Evolutionary conservation across 2,329 filamentous ascomycete genomes (phyloP).

Genomic region (Raffaelea arxii): DNA sequence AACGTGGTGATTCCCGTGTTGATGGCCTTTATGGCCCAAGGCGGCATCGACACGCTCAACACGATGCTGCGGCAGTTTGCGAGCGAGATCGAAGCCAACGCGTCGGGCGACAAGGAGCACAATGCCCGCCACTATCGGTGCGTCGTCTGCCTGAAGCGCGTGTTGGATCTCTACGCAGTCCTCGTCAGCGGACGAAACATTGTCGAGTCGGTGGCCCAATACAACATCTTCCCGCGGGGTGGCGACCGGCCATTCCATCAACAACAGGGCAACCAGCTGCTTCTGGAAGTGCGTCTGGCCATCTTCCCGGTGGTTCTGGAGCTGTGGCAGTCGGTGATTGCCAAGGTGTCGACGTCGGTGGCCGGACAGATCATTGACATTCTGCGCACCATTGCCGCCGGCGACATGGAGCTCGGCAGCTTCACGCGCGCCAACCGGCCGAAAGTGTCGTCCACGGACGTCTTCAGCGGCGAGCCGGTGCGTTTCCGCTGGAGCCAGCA

Average conservation of each 20-base stretch:
- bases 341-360: conserved; percentile 63
- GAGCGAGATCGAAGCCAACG: conserved; percentile 38
- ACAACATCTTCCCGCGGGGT: conserved; percentile 29
- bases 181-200: conserved; percentile 72
- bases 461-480: conserved; percentile 29
- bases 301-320: conserved; percentile 66
- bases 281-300: conserved; percentile 75
- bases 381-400: conserved; percentile 65
- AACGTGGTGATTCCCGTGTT: conserved; percentile 67
- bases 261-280: conserved; percentile 56
- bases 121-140: conserved; percentile 40
- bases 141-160: conserved; percentile 61
- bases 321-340: conserved; percentile 77
- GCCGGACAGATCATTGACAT: conserved; percentile 77
- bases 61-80: conserved; percentile 59
- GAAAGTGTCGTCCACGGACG: conserved; percentile 2
- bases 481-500: conserved; percentile 38
- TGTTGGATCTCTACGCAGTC: conserved; percentile 71
- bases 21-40: conserved; percentile 74
- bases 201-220: conserved; percentile 59
- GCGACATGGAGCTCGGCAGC: conserved; percentile 54
- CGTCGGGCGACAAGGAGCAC: too few relatives aligned
- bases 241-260: conserved; percentile 28
- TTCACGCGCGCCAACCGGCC: conserved; percentile 1
- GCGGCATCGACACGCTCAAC: conserved; percentile 66